Percentiles rank a stretch among this genome's conserved stretches.
Evolutionary conservation across 148 eudicot species (phyloP).

Genomic region (Talinum fruticosum): DNA sequence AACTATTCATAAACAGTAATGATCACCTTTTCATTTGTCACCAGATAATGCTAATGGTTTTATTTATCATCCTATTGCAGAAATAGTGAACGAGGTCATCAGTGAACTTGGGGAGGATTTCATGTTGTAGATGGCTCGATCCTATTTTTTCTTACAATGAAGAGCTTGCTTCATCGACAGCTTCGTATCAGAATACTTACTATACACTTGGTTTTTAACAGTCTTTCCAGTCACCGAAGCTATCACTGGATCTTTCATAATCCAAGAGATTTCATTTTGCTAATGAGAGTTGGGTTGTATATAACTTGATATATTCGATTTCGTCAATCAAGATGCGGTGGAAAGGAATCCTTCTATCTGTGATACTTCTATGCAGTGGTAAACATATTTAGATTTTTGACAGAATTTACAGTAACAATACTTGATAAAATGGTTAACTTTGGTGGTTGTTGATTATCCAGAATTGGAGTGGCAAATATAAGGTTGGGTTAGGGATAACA

Average conservation of each 20-base stretch:
- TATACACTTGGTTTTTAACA: neutral
- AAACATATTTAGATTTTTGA: too few relatives aligned
- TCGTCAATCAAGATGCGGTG: neutral
- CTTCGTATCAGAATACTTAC: neutral
- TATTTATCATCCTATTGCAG: constrained; percentile 33
- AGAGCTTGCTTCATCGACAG: neutral
- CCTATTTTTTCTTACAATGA: neutral
- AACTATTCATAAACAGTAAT: neutral
- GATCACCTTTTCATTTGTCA: neutral
- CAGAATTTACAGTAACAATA: too few relatives aligned
- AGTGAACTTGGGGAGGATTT: constrained; percentile 47
- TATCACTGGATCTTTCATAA: neutral
- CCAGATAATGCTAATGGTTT: constrained; percentile 11
- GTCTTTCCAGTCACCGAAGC: neutral
- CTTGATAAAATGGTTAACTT: too few relatives aligned
- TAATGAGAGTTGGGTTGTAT: neutral
- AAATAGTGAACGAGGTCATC: constrained; percentile 68
- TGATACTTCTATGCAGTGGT: too few relatives aligned
- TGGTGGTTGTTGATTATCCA: too few relatives aligned
- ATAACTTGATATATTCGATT: too few relatives aligned
- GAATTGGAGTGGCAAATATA: too few relatives aligned
- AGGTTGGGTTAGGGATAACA: too few relatives aligned
- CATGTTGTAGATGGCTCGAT: constrained; percentile 7
- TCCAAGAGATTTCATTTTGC: neutral
- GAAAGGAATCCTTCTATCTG: too few relatives aligned